Evolutionary conservation across 2,329 filamentous ascomycete genomes (phyloP).

Genomic region (Aspergillus sp.): DNA sequence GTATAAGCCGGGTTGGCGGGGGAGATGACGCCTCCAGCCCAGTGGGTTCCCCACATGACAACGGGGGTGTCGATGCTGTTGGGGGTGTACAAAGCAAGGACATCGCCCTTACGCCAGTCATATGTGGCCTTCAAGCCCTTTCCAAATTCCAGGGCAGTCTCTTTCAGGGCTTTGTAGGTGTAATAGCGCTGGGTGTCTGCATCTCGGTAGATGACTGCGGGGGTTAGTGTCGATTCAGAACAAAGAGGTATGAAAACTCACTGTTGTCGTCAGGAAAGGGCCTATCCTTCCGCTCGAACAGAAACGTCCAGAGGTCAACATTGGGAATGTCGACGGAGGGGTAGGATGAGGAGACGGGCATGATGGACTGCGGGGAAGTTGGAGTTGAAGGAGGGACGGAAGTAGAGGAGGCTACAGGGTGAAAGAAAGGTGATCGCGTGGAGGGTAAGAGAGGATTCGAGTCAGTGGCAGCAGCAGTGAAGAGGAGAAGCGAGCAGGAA

Average conservation of each 20-base stretch:
- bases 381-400: background rate
- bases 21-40: conserved; percentile 78
- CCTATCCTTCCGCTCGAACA: conserved; percentile 68
- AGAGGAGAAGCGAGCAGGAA: background rate
- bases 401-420: background rate
- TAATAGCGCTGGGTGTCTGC: conserved; percentile 66
- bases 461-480: background rate
- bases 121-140: conserved; percentile 71
- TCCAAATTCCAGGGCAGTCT: conserved; percentile 70
- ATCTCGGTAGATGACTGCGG: conserved; percentile 74
- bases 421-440: background rate
- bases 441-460: background rate
- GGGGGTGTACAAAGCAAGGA: conserved; percentile 76
- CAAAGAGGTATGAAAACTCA: conserved; percentile 33
- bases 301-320: conserved; percentile 72
- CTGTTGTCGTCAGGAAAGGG: conserved; percentile 71
- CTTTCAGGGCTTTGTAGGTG: conserved; percentile 66
- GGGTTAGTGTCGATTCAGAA: too few relatives aligned
- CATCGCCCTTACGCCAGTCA: conserved; percentile 79
- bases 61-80: conserved; percentile 82
- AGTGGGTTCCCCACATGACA: conserved; percentile 73
- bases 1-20: conserved; percentile 89
- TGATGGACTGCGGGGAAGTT: conserved; percentile 37
- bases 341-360: conserved; percentile 70
- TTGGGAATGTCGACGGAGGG: conserved; percentile 67